Evolutionary conservation across 371 early-diverging fungal genomes (phyloP).

Genomic region (Apophysomyces elegans): DNA sequence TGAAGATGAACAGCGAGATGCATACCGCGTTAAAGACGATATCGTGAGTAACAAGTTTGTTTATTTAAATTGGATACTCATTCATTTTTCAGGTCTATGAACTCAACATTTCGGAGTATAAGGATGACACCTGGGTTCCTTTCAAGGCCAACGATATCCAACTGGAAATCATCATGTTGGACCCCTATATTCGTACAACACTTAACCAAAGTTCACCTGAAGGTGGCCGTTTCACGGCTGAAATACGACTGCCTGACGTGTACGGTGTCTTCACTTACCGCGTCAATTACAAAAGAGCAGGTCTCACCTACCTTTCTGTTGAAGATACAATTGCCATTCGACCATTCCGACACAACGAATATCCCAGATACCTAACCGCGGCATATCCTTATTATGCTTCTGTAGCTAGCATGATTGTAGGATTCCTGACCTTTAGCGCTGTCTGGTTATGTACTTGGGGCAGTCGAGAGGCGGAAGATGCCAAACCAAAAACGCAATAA

Average conservation of each 20-base stretch:
- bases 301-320: constrained; percentile 72
- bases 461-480: constrained; percentile 16
- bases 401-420: constrained; percentile 79
- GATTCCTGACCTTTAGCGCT: constrained; percentile 82
- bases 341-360: constrained; percentile 94
- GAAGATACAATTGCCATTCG: constrained; percentile 83
- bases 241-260: constrained; percentile 85
- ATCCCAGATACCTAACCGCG: constrained; percentile 87
- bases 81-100: constrained; percentile 64
- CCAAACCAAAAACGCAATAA: constrained; percentile 25
- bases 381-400: constrained; percentile 96
- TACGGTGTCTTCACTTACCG: constrained; percentile 96
- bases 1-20: constrained; percentile 65
- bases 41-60: constrained; percentile 61
- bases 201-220: constrained; percentile 56
- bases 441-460: constrained; percentile 75
- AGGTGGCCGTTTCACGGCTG: constrained; percentile 54
- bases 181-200: constrained; percentile 91
- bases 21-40: constrained; percentile 90
- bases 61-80: not conserved
- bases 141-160: constrained; percentile 80
- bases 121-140: constrained; percentile 81
- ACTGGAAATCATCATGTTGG: constrained; percentile 94
- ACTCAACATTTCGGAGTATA: constrained; percentile 80
- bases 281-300: constrained; percentile 89